Evolutionary conservation across 371 early-diverging fungal species (phyloP).

Genomic region (Gilbertella persicaria): DNA sequence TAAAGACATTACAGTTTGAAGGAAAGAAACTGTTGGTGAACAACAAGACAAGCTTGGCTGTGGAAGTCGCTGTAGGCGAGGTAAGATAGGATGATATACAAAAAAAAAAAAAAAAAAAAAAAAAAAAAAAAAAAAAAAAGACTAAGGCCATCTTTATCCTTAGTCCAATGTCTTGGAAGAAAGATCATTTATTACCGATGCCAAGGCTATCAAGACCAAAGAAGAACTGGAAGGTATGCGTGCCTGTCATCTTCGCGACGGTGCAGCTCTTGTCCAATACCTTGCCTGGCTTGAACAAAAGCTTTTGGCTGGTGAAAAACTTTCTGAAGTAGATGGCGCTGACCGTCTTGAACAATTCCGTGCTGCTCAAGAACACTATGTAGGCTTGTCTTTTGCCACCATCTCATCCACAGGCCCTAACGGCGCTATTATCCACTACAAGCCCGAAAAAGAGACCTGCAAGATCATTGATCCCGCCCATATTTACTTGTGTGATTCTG

Average conservation of each 20-base stretch:
- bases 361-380: conserved; percentile 68
- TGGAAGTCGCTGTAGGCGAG: conserved; percentile 64
- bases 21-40: conserved; percentile 50
- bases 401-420: conserved; percentile 96
- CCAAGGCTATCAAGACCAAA: conserved; percentile 95
- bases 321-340: conserved; percentile 81
- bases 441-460: conserved; percentile 79
- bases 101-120: conserved; percentile 25
- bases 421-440: conserved; percentile 99
- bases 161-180: conserved; percentile 55
- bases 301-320: conserved; percentile 59
- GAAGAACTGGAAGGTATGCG: conserved; percentile 95
- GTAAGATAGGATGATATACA: conserved; percentile 51
- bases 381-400: conserved; percentile 96
- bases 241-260: conserved; percentile 93
- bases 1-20: conserved; percentile 39
- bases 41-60: conserved; percentile 70
- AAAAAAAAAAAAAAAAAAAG: conserved; percentile 56
- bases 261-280: conserved; percentile 87
- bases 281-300: conserved; percentile 96
- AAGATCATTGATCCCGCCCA: conserved; percentile 55
- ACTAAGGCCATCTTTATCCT: conserved; percentile 54
- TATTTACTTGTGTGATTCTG: conserved; percentile 97
- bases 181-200: conserved; percentile 72
- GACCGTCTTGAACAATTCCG: conserved; percentile 78